Percentiles rank a stretch among this genome's conserved stretches.
Evolutionary conservation across 768 basidiomycete species (phyloP).

Genomic region (Calocybe gangraenosa): DNA sequence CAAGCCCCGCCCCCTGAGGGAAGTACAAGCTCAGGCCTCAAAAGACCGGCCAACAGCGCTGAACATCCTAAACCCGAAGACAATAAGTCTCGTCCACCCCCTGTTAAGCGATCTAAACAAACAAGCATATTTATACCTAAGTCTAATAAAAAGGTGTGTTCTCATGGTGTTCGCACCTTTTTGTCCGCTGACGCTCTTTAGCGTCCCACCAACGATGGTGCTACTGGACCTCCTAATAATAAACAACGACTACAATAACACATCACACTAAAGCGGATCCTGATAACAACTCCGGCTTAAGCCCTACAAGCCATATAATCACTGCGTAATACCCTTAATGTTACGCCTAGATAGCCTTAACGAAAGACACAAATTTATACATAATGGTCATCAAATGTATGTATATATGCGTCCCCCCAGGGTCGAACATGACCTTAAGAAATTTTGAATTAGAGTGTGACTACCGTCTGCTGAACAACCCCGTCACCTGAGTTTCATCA

Average conservation of each 20-base stretch:
- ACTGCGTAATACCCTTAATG: too few relatives aligned
- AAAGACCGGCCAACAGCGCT: constrained; percentile 8
- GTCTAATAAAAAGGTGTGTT: constrained; percentile 27
- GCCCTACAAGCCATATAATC: too few relatives aligned
- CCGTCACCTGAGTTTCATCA: too few relatives aligned
- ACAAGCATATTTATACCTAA: constrained; percentile 62
- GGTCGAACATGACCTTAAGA: too few relatives aligned
- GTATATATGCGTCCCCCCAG: too few relatives aligned
- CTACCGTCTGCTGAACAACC: too few relatives aligned
- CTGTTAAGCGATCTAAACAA: constrained; percentile 36
- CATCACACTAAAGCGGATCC: too few relatives aligned
- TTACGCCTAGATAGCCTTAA: too few relatives aligned
- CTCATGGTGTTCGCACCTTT: neutral
- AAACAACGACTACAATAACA: constrained; percentile 6
- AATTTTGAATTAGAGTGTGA: too few relatives aligned
- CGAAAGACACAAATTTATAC: too few relatives aligned
- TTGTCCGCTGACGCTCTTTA: neutral
- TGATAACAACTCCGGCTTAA: too few relatives aligned
- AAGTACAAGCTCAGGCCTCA: neutral
- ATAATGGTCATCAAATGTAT: too few relatives aligned
- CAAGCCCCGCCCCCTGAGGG: neutral
- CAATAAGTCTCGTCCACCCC: constrained; percentile 15
- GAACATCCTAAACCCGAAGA: constrained; percentile 1
- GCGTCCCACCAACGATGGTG: constrained; percentile 14
- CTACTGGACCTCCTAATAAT: constrained; percentile 9